Evolutionary conservation across 1,139 yeast species (phyloP).

Genomic region (Yamadazyma songkhlaensis): DNA sequence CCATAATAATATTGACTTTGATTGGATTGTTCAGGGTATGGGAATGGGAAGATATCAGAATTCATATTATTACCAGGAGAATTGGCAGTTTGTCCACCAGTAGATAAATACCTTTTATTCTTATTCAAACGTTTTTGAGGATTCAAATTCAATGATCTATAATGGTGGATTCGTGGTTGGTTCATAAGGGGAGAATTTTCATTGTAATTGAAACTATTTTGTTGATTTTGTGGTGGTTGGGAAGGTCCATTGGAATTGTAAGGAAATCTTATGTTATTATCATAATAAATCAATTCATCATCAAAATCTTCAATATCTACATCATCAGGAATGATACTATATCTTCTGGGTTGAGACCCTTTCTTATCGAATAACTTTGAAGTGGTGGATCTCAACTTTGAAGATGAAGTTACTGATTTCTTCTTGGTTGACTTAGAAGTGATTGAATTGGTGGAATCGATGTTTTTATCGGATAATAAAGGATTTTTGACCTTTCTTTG

Average conservation of each 20-base stretch:
- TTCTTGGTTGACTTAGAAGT: conserved; percentile 27
- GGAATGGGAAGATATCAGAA: conserved; percentile 49
- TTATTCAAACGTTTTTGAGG: conserved; percentile 16
- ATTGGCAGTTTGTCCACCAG: conserved; percentile 17
- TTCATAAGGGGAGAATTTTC: conserved; percentile 34
- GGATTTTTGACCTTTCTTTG: conserved; percentile 6
- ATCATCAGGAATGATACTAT: conserved; percentile 70
- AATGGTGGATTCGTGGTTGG: conserved; percentile 38
- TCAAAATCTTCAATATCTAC: conserved; percentile 65
- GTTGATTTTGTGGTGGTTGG: conserved; percentile 32
- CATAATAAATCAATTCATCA: conserved; percentile 52
- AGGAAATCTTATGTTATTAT: conserved; percentile 41
- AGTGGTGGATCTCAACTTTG: conserved; percentile 61
- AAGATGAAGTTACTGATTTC: conserved; percentile 31
- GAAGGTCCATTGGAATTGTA: conserved; percentile 33
- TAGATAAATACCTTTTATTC: conserved; percentile 37
- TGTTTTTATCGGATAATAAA: background rate
- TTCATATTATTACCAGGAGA: conserved; percentile 10
- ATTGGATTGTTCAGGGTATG: conserved; percentile 41
- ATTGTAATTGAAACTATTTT: conserved; percentile 19
- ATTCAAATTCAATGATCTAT: conserved; percentile 40
- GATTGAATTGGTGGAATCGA: conserved; percentile 16
- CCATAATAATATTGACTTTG: conserved; percentile 30
- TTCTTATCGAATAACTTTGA: conserved; percentile 69
- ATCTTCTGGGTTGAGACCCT: conserved; percentile 69